Evolutionary conservation across 768 basidiomycete species (phyloP).

Genomic region (Lentinula sp.): DNA sequence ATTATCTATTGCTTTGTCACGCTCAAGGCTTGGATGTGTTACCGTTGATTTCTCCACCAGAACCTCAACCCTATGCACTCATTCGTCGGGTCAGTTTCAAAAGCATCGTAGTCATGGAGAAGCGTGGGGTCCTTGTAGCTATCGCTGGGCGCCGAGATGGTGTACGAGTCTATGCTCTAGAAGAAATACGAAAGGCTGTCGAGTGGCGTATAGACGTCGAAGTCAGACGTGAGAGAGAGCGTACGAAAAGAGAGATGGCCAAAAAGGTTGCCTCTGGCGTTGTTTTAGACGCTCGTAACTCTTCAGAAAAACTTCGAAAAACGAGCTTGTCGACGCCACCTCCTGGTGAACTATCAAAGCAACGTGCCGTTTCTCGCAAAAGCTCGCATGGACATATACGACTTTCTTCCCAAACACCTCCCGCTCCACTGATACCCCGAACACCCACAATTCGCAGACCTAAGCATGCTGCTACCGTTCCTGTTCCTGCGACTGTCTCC

Average conservation of each 20-base stretch:
- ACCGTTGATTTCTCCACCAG: slow-evolving; percentile 70
- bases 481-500: slow-evolving; percentile 15
- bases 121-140: slow-evolving; percentile 84
- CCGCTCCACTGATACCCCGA: slow-evolving; percentile 32
- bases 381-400: slow-evolving; percentile 23
- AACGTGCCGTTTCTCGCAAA: slow-evolving; percentile 29
- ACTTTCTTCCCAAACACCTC: slow-evolving; percentile 21
- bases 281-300: slow-evolving; percentile 27
- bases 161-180: slow-evolving; percentile 82
- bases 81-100: slow-evolving; percentile 81
- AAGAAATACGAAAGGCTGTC: slow-evolving; percentile 79
- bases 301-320: slow-evolving; percentile 42
- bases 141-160: slow-evolving; percentile 84
- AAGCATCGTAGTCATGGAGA: slow-evolving; percentile 88
- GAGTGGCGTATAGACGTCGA: slow-evolving; percentile 87
- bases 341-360: slow-evolving; percentile 23
- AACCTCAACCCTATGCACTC: slow-evolving; percentile 72
- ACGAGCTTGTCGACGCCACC: slow-evolving; percentile 45
- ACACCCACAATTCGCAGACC: slow-evolving; percentile 34
- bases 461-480: slow-evolving; percentile 21
- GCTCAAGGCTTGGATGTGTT: slow-evolving; percentile 82
- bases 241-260: slow-evolving; percentile 57
- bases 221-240: slow-evolving; percentile 67
- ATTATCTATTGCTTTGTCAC: slow-evolving; percentile 80
- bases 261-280: slow-evolving; percentile 40